Conservation (phyloP, 169 alveolate species). For the Besnoitia besnoiti region DNA sequence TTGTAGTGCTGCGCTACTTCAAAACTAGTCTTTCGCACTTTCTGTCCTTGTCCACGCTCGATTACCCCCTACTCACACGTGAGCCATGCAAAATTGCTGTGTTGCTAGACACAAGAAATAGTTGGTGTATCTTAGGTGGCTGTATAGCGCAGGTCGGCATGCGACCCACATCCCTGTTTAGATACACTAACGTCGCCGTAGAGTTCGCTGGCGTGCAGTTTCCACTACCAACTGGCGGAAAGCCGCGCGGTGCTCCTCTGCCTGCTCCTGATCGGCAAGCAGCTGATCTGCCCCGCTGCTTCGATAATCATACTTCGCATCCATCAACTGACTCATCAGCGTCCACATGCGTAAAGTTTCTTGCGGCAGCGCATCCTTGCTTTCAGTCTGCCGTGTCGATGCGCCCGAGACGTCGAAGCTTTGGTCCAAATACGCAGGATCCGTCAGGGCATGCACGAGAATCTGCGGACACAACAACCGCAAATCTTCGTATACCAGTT, state of each 20-base stretch:
- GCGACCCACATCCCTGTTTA: neutral
- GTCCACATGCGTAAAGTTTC: neutral
- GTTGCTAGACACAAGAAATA: no score
- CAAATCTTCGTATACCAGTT: no score
- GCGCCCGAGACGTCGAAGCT: neutral
- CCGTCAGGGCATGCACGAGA: neutral
- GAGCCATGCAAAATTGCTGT: no score
- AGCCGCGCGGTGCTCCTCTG: neutral
- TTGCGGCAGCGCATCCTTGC: neutral
- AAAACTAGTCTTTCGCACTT: no score
- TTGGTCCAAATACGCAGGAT: neutral
- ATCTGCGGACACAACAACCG: neutral
- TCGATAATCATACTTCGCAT: neutral
- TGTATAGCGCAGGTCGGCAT: no score
- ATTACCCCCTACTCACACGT: no score
- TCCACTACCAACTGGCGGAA: neutral
- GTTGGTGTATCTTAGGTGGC: no score
- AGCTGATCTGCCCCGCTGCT: neutral
- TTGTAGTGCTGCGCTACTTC: no score
- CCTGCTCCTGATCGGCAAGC: neutral
- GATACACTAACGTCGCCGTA: neutral
- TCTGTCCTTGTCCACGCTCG: no score
- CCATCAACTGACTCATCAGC: neutral
- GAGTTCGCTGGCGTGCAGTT: no score
- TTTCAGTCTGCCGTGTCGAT: neutral